Percentiles rank a stretch among this genome's conserved stretches.
Conservation (phyloP, 2,329 filamentous ascomycete genomes). For the Aspergillus viridinutans region DNA sequence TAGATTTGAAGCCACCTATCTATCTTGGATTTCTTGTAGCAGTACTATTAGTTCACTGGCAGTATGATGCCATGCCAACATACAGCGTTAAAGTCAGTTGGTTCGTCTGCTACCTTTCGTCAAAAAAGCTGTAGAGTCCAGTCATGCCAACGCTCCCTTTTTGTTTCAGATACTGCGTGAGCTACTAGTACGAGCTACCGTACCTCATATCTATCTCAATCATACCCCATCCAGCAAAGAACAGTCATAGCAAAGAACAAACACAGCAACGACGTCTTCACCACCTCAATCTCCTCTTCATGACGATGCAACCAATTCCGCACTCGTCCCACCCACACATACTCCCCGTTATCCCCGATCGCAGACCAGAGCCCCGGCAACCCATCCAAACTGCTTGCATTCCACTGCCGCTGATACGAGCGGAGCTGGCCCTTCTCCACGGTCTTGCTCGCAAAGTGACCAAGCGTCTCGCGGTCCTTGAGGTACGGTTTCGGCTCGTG, state of each 20-base stretch:
- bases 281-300: constrained; percentile 18
- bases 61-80: no score
- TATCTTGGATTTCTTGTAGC: neutral
- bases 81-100: no score
- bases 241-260: constrained; percentile 17
- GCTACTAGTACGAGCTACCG: no score
- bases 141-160: no score
- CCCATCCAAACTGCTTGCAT: constrained; percentile 55
- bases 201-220: neutral
- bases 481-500: constrained; percentile 32
- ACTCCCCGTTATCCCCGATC: constrained; percentile 48
- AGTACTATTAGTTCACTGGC: no score
- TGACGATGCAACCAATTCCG: constrained; percentile 16
- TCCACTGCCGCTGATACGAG: constrained; percentile 56
- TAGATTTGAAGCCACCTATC: neutral
- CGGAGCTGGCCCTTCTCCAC: constrained; percentile 48
- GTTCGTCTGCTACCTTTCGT: no score
- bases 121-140: no score
- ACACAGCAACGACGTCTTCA: constrained; percentile 14
- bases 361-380: constrained; percentile 55
- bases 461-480: constrained; percentile 54
- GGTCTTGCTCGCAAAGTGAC: constrained; percentile 48
- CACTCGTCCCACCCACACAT: constrained; percentile 42
- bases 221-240: constrained; percentile 14
- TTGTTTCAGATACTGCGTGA: no score